phyloP scores from a whole-genome alignment of 2,329 filamentous ascomycete species.

The Colletotrichum liriopes region DNA sequence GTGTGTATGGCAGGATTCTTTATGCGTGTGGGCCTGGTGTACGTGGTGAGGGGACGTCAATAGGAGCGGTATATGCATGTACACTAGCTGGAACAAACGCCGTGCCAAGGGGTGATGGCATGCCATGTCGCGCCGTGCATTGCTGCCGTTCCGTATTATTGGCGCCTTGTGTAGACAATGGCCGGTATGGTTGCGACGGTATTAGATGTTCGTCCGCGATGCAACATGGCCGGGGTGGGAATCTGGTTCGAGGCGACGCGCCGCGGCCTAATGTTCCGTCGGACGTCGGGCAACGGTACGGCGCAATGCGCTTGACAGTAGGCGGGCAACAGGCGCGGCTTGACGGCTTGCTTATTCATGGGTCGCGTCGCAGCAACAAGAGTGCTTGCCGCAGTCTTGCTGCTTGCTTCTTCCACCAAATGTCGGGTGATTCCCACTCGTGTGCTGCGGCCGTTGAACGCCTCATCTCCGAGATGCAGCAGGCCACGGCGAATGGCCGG shows the following conservation, averaged over 20 bases:
- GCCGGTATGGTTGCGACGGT: constrained; percentile 3
- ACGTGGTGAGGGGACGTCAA: background rate
- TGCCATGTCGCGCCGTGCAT: background rate
- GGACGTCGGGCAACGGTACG: constrained; percentile 2
- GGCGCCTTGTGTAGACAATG: background rate
- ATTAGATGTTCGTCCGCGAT: constrained; percentile 8
- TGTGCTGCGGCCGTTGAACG: constrained; percentile 2
- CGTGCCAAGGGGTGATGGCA: background rate
- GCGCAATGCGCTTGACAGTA: constrained; percentile 10
- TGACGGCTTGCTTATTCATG: background rate
- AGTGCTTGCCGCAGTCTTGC: constrained; percentile 13
- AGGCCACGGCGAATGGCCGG: background rate
- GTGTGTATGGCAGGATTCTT: too few species aligned
- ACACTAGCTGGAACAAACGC: constrained; percentile 19
- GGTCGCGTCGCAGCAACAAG: background rate
- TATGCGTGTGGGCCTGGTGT: background rate
- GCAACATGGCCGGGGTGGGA: constrained; percentile 20
- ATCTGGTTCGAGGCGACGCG: constrained; percentile 34
- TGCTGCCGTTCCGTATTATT: constrained; percentile 13
- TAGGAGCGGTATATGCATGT: constrained; percentile 14
- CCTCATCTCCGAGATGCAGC: constrained; percentile 35
- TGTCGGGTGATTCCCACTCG: constrained; percentile 12
- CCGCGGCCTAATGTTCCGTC: constrained; percentile 29
- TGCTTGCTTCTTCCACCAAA: constrained; percentile 28
- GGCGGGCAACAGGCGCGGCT: background rate